Base-by-base conservation (phyloP, 2,329 filamentous ascomycete genomes). In the Botrytis byssoidea region DNA sequence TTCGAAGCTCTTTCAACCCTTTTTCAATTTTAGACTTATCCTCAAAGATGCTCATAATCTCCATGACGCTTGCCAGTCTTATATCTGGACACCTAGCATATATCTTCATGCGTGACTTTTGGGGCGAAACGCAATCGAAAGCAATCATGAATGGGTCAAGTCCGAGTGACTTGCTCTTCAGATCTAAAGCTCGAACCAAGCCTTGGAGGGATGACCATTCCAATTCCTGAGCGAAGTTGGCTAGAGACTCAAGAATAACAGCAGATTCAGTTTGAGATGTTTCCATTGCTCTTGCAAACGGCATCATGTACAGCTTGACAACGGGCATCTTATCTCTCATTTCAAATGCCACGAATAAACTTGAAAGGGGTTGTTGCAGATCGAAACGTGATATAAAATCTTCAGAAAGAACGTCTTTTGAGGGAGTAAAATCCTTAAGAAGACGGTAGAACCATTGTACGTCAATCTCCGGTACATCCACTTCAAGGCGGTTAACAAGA, bases 111-210 rank as follows among this genome's bases (percentile, higher is more conserved):
- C 66, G 16, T 22, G 37, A 69, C 16, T 32, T 14, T 18, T 22
- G 35, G 20, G 51, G 37, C 25, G 67, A 25, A 29, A 69, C 14
- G 29, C 35, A 59, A 44, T 60, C 51, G 29, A 70, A 22, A 29
- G 37, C 35, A 44, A 70, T 60, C 37, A 70, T 60, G 51, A 60
- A 44, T 60, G n/a, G 37, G n/a, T 70, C 35, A 20, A 70, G 37
- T 10, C 18, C 16, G 1, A 29, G 32, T 29, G 25, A 40, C 5
- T 5, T n/a, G 18, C 20, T 20, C 8, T 44, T 25, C 35, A 25
- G 3, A 1, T n/a, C 18, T 16, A 32, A 12, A 29, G 9, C 10
- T 10, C 44, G 35, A 16, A 32, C 9, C 35, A 70, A 42, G 4
- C 22, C 9, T 57, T 16, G 46, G 25, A 57, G 25, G 3, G 46